A percentile compares a stretch with the other conserved stretches of the same genome.
phyloP scores from a whole-genome alignment of 1,139 yeast species.

The Eremothecium gossypii region DNA sequence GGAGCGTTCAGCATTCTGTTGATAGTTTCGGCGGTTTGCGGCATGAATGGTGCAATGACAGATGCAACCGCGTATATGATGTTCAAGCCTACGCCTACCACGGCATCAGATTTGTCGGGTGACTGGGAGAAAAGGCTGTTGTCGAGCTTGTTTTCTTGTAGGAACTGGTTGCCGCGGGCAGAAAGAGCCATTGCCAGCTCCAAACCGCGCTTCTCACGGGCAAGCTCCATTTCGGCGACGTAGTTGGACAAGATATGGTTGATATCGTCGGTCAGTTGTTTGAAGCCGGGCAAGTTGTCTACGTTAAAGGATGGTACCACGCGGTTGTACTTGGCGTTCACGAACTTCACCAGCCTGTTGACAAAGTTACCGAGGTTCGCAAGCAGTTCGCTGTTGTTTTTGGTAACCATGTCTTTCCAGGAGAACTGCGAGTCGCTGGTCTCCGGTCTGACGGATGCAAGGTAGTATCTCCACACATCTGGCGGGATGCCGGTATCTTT shows the following conservation, averaged over 20 bases:
- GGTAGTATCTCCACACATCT: conserved; percentile 95
- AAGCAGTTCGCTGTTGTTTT: conserved; percentile 84
- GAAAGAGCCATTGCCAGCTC: conserved; percentile 88
- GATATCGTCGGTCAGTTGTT: conserved; percentile 46
- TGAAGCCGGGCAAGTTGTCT: conserved; percentile 40
- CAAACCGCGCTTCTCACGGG: conserved; percentile 77
- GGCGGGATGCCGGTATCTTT: conserved; percentile 85
- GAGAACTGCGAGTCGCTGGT: conserved; percentile 92
- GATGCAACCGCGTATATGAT: conserved; percentile 77
- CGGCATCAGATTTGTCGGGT: conserved; percentile 84
- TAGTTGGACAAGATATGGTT: conserved; percentile 53
- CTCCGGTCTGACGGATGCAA: conserved; percentile 90
- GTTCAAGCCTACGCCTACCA: conserved; percentile 85
- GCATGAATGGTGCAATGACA: conserved; percentile 80
- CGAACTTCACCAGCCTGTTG: conserved; percentile 85
- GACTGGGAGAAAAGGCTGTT: conserved; percentile 67
- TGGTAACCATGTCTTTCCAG: conserved; percentile 91
- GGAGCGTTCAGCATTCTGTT: conserved; percentile 78
- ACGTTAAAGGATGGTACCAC: conserved; percentile 62
- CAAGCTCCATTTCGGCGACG: conserved; percentile 65
- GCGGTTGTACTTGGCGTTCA: conserved; percentile 83
- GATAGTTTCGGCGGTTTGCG: conserved; percentile 66
- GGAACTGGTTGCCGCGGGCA: conserved; percentile 86
- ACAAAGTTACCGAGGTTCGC: conserved; percentile 97
- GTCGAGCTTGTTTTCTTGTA: conserved; percentile 92